A percentile compares a stretch with the other conserved stretches of the same genome.
Evolutionary conservation across 768 basidiomycete species (phyloP).

Genomic region (Jaapia argillacea): DNA sequence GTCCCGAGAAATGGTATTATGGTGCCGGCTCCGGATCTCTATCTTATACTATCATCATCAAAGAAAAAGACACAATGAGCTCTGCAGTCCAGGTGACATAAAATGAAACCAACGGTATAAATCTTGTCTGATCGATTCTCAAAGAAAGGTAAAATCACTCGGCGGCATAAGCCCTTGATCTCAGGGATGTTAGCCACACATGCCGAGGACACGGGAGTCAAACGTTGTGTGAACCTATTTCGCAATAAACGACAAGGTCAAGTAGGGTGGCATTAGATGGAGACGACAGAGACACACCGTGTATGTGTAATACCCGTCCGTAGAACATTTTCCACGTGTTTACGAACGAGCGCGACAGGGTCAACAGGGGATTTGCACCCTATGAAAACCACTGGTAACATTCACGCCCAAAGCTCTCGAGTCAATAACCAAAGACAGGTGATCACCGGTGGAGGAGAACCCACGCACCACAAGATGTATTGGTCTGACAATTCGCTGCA

Average conservation of each 20-base stretch:
- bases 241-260: not conserved
- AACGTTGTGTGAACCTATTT: constrained; percentile 54
- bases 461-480: constrained; percentile 64
- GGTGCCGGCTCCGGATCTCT: constrained; percentile 66
- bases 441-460: not conserved
- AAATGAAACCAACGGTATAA: constrained; percentile 34
- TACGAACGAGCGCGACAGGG: constrained; percentile 58
- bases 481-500: constrained; percentile 66
- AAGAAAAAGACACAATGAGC: not conserved
- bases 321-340: constrained; percentile 53
- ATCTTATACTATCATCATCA: constrained; percentile 61
- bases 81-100: not conserved
- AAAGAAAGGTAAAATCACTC: constrained; percentile 44
- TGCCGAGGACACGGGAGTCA: constrained; percentile 59
- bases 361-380: constrained; percentile 72
- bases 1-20: constrained; percentile 54
- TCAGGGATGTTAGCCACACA: constrained; percentile 63
- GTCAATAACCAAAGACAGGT: constrained; percentile 2
- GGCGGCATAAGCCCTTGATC: constrained; percentile 51
- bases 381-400: constrained; percentile 58
- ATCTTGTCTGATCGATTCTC: constrained; percentile 30
- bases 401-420: not conserved
- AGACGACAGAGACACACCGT: constrained; percentile 29
- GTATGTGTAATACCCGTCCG: constrained; percentile 56
- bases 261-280: not conserved